Base-by-base conservation (phyloP, 345 rosid species). In the Gossypium anomalum region DNA sequence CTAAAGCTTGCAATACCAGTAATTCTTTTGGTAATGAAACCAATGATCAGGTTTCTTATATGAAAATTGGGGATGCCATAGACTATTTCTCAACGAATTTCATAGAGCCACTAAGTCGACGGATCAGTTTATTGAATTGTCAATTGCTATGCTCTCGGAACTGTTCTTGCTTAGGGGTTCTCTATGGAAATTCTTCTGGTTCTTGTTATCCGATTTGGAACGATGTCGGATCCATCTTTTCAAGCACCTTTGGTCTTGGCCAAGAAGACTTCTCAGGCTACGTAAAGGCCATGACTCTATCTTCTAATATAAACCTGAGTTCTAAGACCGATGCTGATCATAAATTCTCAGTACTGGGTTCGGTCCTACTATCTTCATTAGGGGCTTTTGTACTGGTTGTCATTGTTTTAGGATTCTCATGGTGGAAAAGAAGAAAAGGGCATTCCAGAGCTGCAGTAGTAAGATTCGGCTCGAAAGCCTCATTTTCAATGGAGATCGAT, bases 101-200 rank as follows among this genome's bases (percentile, higher is more conserved):
- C 82, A 80, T 81, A 2, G 77, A 81, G 67, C 95, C 90, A 55
- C 70, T 59, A 53, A 82, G 19, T n/a, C 78, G 80, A 38, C 84
- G 79, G 13, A 79, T 85, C 11, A 76, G 75, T 56, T 79, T 87
- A 65, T 82, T 88, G 0, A 67, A 65, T 47, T 93, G 98, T 78
- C 88, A 83, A 72, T 82, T 83, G 67, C 44, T 88, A 1, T 93
- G 97, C 86, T 84, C 75, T 6, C 71, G 64, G 53, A 86, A 84
- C 57, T 93, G 97, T 79, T 90, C 91, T 53, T 93, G 98, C 80
- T 60, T 90, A 29, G 93, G 92, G 48, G 55, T 91, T 68, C 88
- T 91, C 72, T 81, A 80, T 23, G 77, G 81, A 59, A 87, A 85
- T 76, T 85, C 92, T 11, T 85, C 93, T 9, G 84, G 89, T 78